Evolutionary conservation across 805 yeast species (phyloP).

Genomic region (Pichia cabralensis): DNA sequence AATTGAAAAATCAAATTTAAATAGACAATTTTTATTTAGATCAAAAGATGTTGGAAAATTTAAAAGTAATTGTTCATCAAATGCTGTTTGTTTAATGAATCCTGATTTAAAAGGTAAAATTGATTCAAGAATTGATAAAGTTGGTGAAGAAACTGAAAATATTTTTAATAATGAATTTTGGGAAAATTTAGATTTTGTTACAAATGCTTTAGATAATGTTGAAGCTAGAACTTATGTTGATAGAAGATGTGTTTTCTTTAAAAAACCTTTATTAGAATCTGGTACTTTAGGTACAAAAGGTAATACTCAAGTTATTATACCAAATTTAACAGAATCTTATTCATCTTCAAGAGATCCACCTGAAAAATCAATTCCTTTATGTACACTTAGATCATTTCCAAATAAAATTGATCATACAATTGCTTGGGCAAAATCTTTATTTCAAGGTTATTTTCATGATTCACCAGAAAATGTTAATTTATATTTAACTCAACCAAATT

Average conservation of each 20-base stretch:
- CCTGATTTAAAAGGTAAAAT: slow-evolving; percentile 74
- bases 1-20: slow-evolving; percentile 90
- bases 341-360: slow-evolving; percentile 98
- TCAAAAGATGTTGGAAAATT: slow-evolving; percentile 88
- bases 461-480: slow-evolving; percentile 90
- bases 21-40: slow-evolving; percentile 93
- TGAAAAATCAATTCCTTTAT: slow-evolving; percentile 92
- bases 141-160: slow-evolving; percentile 86
- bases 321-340: slow-evolving; percentile 89
- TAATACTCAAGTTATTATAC: slow-evolving; percentile 93
- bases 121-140: slow-evolving; percentile 71
- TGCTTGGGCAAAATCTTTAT: slow-evolving; percentile 96
- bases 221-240: slow-evolving; percentile 98
- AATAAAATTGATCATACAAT: slow-evolving; percentile 97
- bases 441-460: slow-evolving; percentile 85
- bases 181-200: slow-evolving; percentile 75
- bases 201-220: slow-evolving; percentile 94
- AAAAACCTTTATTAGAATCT: slow-evolving; percentile 84
- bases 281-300: slow-evolving; percentile 99
- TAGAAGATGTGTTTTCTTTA: slow-evolving; percentile 88
- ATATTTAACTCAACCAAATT: slow-evolving; percentile 85
- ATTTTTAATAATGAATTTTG: slow-evolving; percentile 82
- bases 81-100: slow-evolving; percentile 78
- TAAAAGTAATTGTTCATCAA: slow-evolving; percentile 85
- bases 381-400: slow-evolving; percentile 96